A percentile compares a stretch with the other conserved stretches of the same genome.
phyloP scores from a whole-genome alignment of 306 rosid species.

The apple (Malus domestica) region ASM211411v1 NC_041789.1:22273001-22273500 shows the following conservation, averaged over 20 bases:
- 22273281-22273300: neutral
- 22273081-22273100: slow-evolving; percentile 25
- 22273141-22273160: slow-evolving; percentile 52
- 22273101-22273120: slow-evolving; percentile 29
- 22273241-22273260: slow-evolving; percentile 9
- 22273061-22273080: slow-evolving; percentile 27
- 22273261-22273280: neutral
- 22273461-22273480: neutral
- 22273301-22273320: neutral
- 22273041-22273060: slow-evolving; percentile 20
- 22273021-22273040: slow-evolving; percentile 26
- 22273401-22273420: neutral
- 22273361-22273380: neutral
- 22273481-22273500: neutral
- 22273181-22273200: slow-evolving; percentile 75
- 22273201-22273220: slow-evolving; percentile 91
- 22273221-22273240: slow-evolving; percentile 89
- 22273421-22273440: neutral
- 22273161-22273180: slow-evolving; percentile 97
- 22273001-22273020: slow-evolving; percentile 88
- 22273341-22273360: neutral
- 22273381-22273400: neutral
- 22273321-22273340: neutral
- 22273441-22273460: neutral
- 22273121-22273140: slow-evolving; percentile 34